phyloP scores from a whole-genome alignment of 306 rosid species.

The Coriaria nepalensis region DNA sequence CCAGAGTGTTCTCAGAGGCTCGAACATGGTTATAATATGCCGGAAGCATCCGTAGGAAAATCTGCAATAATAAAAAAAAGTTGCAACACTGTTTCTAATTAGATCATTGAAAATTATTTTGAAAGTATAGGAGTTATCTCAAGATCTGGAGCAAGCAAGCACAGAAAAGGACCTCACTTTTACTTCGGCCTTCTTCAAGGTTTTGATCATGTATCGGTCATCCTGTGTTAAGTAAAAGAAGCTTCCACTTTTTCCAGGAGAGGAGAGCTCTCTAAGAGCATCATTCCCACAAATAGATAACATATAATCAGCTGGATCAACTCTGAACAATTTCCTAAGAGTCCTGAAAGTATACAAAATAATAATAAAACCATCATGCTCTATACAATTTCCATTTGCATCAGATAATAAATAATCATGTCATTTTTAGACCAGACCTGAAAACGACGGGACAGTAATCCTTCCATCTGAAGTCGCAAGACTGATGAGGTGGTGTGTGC shows the following conservation, averaged over 20 bases:
- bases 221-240: conserved; percentile 86
- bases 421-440: conserved; percentile 38
- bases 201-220: conserved; percentile 93
- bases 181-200: conserved; percentile 90
- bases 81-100: background rate
- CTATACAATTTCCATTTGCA: background rate
- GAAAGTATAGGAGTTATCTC: background rate
- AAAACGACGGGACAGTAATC: conserved; percentile 94
- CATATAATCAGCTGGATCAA: conserved; percentile 98
- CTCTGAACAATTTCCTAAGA: conserved; percentile 85
- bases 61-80: conserved; percentile 33
- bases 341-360: conserved; percentile 43
- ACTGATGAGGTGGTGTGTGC: conserved; percentile 85
- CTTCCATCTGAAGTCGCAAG: conserved; percentile 88
- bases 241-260: conserved; percentile 98
- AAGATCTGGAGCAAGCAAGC: conserved; percentile 1
- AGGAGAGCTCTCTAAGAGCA: conserved; percentile 85
- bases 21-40: conserved; percentile 86
- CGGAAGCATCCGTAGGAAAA: conserved; percentile 83
- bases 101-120: too few relatives aligned
- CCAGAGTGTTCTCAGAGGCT: conserved; percentile 73
- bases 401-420: conserved; percentile 1
- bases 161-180: conserved; percentile 45
- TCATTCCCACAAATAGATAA: conserved; percentile 84
- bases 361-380: conserved; percentile 1